Percentiles rank a stretch among this genome's conserved stretches.
Evolutionary conservation across 805 yeast species (phyloP).

Genomic region (Starmerella vitae): DNA sequence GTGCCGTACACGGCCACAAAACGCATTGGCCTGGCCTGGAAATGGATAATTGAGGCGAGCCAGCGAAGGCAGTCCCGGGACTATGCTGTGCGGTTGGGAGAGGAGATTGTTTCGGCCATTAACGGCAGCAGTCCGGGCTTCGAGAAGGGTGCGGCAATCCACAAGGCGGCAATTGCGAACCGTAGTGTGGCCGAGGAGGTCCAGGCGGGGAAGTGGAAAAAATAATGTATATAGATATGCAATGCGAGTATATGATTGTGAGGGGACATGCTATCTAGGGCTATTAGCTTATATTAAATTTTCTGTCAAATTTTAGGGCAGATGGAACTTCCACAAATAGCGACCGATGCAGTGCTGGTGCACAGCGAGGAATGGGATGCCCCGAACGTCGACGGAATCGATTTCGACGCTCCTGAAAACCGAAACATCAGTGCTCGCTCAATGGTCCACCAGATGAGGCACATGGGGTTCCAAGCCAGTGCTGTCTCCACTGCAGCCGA

Average conservation of each 20-base stretch:
- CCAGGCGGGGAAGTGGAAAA: constrained; percentile 16
- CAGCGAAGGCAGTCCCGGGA: constrained; percentile 65
- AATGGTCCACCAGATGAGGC: constrained; percentile 67
- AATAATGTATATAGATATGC: constrained; percentile 5
- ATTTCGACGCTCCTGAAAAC: constrained; percentile 67
- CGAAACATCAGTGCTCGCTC: constrained; percentile 68
- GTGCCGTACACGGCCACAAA: constrained; percentile 70
- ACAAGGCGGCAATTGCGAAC: constrained; percentile 74
- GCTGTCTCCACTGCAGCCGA: constrained; percentile 80
- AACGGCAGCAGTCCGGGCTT: constrained; percentile 71
- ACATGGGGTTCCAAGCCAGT: constrained; percentile 96
- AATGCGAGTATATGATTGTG: too few species aligned
- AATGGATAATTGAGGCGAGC: constrained; percentile 81
- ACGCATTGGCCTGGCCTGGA: constrained; percentile 73
- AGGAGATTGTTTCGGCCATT: constrained; percentile 66
- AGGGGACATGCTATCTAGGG: too few species aligned
- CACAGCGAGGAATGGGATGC: constrained; percentile 70
- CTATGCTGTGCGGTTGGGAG: constrained; percentile 77
- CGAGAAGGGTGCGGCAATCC: constrained; percentile 72
- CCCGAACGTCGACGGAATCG: constrained; percentile 73
- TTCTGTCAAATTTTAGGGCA: too few species aligned
- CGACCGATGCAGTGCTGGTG: constrained; percentile 83
- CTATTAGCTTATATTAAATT: too few species aligned
- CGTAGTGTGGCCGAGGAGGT: constrained; percentile 32
- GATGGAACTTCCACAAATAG: constrained; percentile 31